Evolutionary conservation across 768 basidiomycete species (phyloP).

Genomic region (Suillus tomentosus): DNA sequence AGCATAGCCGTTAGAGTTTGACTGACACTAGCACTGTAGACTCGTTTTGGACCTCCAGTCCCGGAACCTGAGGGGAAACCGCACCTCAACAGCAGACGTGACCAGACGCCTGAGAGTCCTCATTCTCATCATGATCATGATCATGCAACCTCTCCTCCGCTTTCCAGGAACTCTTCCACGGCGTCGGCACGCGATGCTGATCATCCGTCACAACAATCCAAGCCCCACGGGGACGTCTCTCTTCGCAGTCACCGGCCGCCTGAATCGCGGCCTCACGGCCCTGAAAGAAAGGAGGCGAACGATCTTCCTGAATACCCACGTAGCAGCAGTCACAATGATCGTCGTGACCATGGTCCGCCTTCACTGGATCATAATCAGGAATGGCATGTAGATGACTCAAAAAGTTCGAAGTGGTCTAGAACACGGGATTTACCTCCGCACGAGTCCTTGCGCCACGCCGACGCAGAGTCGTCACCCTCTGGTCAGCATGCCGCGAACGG

Average conservation of each 20-base stretch:
- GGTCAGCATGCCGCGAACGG: not conserved
- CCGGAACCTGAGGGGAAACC: not conserved
- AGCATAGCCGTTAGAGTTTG: not conserved
- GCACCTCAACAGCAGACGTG: not conserved
- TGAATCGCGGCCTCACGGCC: not conserved
- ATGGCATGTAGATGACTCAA: not conserved
- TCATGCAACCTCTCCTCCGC: slow-evolving; percentile 31
- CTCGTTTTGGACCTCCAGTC: slow-evolving; percentile 36
- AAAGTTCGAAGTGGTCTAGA: slow-evolving; percentile 1
- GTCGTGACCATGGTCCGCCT: not conserved
- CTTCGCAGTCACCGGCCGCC: slow-evolving; percentile 3
- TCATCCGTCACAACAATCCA: slow-evolving; percentile 12
- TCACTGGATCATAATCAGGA: not conserved
- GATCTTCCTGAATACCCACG: not conserved
- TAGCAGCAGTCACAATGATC: slow-evolving; percentile 1
- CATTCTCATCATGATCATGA: slow-evolving; percentile 17
- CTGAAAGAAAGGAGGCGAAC: too few relatives aligned
- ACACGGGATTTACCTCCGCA: not conserved
- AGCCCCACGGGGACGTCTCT: not conserved
- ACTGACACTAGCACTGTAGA: slow-evolving; percentile 19
- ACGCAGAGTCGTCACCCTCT: not conserved
- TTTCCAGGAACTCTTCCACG: slow-evolving; percentile 33
- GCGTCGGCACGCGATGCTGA: slow-evolving; percentile 18
- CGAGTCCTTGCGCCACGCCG: not conserved
- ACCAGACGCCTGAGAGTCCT: slow-evolving; percentile 21